Percentiles rank a stretch among this genome's conserved stretches.
Evolutionary conservation across 495 filamentous ascomycete genomes (phyloP).

Genomic region (Hypoxylon crocopeplum): DNA sequence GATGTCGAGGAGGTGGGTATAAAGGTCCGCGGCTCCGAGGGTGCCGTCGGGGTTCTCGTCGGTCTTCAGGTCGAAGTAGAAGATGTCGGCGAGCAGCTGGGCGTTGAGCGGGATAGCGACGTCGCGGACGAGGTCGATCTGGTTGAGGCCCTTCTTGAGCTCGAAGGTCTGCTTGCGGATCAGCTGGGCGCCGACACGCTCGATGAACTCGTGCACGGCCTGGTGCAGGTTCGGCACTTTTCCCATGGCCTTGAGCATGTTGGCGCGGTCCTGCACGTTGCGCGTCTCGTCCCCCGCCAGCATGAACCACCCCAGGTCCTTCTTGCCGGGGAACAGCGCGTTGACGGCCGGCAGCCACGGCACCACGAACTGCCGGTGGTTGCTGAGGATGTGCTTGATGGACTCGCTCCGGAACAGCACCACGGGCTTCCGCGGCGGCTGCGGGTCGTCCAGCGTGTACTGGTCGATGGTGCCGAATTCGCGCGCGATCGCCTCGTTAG

Average conservation of each 20-base stretch:
- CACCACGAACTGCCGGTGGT: conserved; percentile 43
- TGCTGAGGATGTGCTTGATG: conserved; percentile 59
- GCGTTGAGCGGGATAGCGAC: conserved; percentile 60
- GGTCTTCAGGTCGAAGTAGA: conserved; percentile 68
- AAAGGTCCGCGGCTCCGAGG: conserved; percentile 65
- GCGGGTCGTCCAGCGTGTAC: conserved; percentile 61
- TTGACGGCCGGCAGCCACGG: conserved; percentile 32
- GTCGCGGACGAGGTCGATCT: conserved; percentile 76
- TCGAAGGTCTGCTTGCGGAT: conserved; percentile 65
- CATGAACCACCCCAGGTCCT: conserved; percentile 62
- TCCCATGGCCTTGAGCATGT: conserved; percentile 62
- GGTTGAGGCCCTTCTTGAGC: conserved; percentile 59
- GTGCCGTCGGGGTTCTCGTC: conserved; percentile 63
- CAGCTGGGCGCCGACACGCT: conserved; percentile 65
- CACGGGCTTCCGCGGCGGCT: conserved; percentile 58
- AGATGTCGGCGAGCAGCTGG: conserved; percentile 54
- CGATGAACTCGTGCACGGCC: conserved; percentile 63
- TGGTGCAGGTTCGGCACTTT: conserved; percentile 58
- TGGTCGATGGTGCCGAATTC: conserved; percentile 68
- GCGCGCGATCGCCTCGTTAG: conserved; percentile 68
- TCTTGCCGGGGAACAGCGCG: conserved; percentile 35
- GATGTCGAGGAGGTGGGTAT: conserved; percentile 63
- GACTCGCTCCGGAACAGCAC: conserved; percentile 64
- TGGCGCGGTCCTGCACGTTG: conserved; percentile 52
- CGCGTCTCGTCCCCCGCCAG: conserved; percentile 56